Base-by-base conservation (phyloP, 2,329 filamentous ascomycete species). In the Chrysoporthe puriensis region DNA sequence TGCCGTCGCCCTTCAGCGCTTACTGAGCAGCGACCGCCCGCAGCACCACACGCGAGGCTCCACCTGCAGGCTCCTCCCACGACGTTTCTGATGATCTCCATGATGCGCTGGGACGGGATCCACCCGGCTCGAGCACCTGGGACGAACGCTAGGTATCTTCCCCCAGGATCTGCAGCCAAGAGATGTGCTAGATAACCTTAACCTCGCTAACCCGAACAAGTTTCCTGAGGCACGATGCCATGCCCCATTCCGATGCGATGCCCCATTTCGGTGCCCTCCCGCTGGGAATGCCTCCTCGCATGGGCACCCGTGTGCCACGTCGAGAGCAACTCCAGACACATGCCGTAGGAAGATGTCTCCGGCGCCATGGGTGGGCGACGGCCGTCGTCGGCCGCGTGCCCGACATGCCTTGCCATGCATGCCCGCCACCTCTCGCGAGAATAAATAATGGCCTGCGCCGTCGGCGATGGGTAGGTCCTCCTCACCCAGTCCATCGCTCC, bases 101-200 rank as follows among this genome's bases (percentile, higher is more conserved):
- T 54, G 54, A 40, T 57, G 34, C 16, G 34, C 54, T 18, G 16
- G 34, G 16, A 11, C 26, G 7, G 18, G 13, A 14, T n/a, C 18
- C 44, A 4, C 32, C 9, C 54, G 40, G 34, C 54, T n/a, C n/a
- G 9, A 57, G n/a, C 32, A 54, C 50, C 50, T 54, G 50, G 50
- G n/a, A 16, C 50, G 18, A 21, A 48, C 50, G 21, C 2, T 11
- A 32, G 34, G 32, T 34, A 14, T 9, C 6, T 8, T 57, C 32
- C 14, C 52, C 52, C 13, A 7, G 32, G 52, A 56, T 56, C 16
- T 34, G 32, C 54, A 13, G 54, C 54, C 54, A 57, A 57, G 54
- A 57, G 34, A 57, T 57, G 54, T 57, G 32, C 32, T 7, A n/a
- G 34, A 57, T 57, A 40, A 57, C 54, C 54, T 57, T 57, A 40